Evolutionary conservation across 495 filamentous ascomycete species (phyloP).

Genomic region (Hypoxylon lienhwacheense): DNA sequence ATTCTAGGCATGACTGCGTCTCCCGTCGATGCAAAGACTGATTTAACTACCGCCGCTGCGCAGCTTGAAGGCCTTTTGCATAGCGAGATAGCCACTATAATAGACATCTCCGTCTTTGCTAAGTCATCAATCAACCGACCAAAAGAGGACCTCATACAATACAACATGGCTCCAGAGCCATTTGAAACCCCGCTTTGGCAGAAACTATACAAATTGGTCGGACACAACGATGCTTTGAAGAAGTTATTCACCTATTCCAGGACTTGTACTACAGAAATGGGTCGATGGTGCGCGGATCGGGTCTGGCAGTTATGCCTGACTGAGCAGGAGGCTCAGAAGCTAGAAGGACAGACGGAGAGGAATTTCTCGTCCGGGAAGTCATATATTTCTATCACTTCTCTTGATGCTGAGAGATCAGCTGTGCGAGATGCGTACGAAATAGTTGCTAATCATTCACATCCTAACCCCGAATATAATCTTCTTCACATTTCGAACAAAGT

Average conservation of each 20-base stretch:
- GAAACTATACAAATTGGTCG: constrained; percentile 57
- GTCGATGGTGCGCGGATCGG: constrained; percentile 83
- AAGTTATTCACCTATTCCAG: constrained; percentile 61
- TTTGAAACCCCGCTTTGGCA: constrained; percentile 67
- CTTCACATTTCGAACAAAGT: constrained; percentile 73
- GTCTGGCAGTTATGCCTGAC: constrained; percentile 74
- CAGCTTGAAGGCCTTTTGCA: constrained; percentile 79
- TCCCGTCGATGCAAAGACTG: constrained; percentile 80
- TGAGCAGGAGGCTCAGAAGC: constrained; percentile 63
- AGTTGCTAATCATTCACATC: constrained; percentile 55
- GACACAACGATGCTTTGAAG: constrained; percentile 58
- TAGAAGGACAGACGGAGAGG: constrained; percentile 60
- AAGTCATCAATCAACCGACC: constrained; percentile 44
- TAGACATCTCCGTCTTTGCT: constrained; percentile 63
- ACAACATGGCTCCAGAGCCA: constrained; percentile 51
- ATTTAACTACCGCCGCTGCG: constrained; percentile 70
- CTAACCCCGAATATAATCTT: constrained; percentile 44
- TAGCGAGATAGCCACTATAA: constrained; percentile 79
- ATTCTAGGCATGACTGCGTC: constrained; percentile 98
- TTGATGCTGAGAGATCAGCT: constrained; percentile 50
- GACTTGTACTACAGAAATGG: constrained; percentile 67
- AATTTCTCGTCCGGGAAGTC: constrained; percentile 36
- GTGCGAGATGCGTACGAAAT: constrained; percentile 63
- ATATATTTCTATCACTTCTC: constrained; percentile 35
- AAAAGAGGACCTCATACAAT: constrained; percentile 53